phyloP scores from a whole-genome alignment of 441 rosid species.

The Macaranga tanarius region DNA sequence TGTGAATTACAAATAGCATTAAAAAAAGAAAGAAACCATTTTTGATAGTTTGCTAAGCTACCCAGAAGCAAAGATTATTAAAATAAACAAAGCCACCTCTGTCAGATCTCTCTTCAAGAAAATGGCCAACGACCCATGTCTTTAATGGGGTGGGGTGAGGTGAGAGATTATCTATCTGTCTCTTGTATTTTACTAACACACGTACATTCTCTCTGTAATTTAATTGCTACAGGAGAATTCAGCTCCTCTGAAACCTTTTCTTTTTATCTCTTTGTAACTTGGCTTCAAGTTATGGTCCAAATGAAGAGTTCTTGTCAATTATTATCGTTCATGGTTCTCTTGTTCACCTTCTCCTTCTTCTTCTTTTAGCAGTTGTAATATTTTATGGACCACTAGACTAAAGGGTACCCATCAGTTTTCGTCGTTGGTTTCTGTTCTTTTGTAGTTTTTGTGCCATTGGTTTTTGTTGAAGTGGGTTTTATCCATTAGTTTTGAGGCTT shows the following conservation, averaged over 20 bases:
- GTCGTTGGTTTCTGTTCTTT: not conserved
- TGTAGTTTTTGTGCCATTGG: not conserved
- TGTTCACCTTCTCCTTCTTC: constrained; percentile 1
- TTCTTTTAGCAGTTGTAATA: not conserved
- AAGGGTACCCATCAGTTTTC: constrained; percentile 12
- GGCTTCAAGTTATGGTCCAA: constrained; percentile 10
- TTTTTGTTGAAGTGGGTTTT: not conserved
- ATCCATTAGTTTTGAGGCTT: not conserved
- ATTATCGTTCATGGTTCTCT: not conserved
- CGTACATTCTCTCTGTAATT: not conserved
- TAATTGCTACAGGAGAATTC: constrained; percentile 12
- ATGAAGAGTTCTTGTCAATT: not conserved
- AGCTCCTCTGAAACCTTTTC: not conserved
- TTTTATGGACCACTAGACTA: constrained; percentile 7
- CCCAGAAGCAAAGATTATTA: constrained; percentile 2
- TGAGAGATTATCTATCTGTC: not conserved
- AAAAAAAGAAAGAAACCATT: not conserved
- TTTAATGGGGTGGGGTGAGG: constrained; percentile 17
- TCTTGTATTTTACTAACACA: no score
- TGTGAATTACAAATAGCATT: constrained; percentile 6
- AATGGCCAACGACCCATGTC: constrained; percentile 25
- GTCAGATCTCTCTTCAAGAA: constrained; percentile 31
- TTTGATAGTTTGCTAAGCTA: constrained; percentile 27
- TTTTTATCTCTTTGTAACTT: constrained; percentile 18
- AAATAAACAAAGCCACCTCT: constrained; percentile 9